Evolutionary conservation across 345 rosid genomes (phyloP).

Genomic region (Microcos paniculata): DNA sequence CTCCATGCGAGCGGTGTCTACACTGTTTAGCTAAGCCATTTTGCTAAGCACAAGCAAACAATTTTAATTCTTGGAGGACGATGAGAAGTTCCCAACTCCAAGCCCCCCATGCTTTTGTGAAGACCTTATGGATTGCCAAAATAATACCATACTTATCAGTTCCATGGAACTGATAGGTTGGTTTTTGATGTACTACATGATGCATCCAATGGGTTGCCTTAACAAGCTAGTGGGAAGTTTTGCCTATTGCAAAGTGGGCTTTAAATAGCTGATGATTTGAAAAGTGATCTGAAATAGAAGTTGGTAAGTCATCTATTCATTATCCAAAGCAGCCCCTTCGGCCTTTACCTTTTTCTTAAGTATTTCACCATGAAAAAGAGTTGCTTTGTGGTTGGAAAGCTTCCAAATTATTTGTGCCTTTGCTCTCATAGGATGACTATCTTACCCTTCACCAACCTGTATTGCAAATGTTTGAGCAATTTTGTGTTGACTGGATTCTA

Average conservation of each 20-base stretch:
- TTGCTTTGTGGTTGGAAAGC: constrained; percentile 26
- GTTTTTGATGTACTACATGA: background rate
- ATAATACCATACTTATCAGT: constrained; percentile 34
- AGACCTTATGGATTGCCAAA: constrained; percentile 38
- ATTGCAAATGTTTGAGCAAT: background rate
- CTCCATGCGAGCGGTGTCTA: background rate
- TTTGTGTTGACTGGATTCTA: background rate
- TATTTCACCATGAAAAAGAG: constrained; percentile 18
- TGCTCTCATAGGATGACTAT: constrained; percentile 21
- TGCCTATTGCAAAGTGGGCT: constrained; percentile 18
- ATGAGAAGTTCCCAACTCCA: constrained; percentile 25
- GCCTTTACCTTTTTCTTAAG: constrained; percentile 1
- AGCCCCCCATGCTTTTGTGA: constrained; percentile 23
- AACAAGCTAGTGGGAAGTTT: constrained; percentile 36
- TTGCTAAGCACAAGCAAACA: constrained; percentile 43
- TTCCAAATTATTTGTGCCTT: constrained; percentile 12
- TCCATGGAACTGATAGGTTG: constrained; percentile 33
- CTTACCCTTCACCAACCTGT: constrained; percentile 20
- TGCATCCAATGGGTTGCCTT: constrained; percentile 27
- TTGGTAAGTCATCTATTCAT: constrained; percentile 9
- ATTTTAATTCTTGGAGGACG: constrained; percentile 31
- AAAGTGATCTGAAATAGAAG: background rate
- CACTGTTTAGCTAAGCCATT: constrained; percentile 9
- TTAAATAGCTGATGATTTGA: constrained; percentile 47
- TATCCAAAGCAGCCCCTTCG: constrained; percentile 14